Evolutionary conservation across 768 basidiomycete genomes (phyloP).

Genomic region (Candolleomyces efflorescens): DNA sequence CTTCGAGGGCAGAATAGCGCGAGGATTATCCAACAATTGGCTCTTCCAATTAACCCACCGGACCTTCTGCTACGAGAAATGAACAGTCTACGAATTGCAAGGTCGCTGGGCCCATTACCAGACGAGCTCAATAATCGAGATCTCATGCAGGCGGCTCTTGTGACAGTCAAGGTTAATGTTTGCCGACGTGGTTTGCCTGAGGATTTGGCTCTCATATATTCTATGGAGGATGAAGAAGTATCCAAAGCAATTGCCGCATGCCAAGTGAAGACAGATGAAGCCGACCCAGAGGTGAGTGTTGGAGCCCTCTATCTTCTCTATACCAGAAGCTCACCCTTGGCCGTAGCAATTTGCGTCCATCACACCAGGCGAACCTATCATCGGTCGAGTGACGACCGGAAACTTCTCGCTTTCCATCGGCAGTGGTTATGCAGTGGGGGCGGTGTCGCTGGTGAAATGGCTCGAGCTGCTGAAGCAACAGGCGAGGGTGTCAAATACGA

Average conservation of each 20-base stretch:
- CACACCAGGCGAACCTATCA: slow-evolving; percentile 41
- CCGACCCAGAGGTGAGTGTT: slow-evolving; percentile 28
- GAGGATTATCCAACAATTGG: slow-evolving; percentile 38
- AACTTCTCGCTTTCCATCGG: slow-evolving; percentile 79
- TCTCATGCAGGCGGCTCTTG: slow-evolving; percentile 57
- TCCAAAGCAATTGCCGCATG: slow-evolving; percentile 22
- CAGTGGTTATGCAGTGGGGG: slow-evolving; percentile 72
- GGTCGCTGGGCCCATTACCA: slow-evolving; percentile 39
- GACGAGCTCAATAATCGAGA: slow-evolving; percentile 30
- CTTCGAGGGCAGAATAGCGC: slow-evolving; percentile 53
- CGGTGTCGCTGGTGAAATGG: slow-evolving; percentile 53
- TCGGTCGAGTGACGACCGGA: slow-evolving; percentile 86
- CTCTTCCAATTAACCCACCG: slow-evolving; percentile 35
- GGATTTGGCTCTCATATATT: slow-evolving; percentile 73
- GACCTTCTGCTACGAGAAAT: slow-evolving; percentile 48
- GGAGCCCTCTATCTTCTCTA: neutral
- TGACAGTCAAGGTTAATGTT: slow-evolving; percentile 62
- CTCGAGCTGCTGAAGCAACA: slow-evolving; percentile 49
- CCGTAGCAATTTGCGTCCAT: slow-evolving; percentile 10
- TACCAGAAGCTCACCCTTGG: slow-evolving; percentile 39
- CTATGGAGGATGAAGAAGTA: slow-evolving; percentile 50
- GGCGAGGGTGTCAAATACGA: neutral
- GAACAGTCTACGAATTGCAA: slow-evolving; percentile 56
- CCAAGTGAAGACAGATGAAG: slow-evolving; percentile 20
- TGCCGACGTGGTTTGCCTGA: slow-evolving; percentile 66